Percentiles rank a stretch among this genome's conserved stretches.
Conservation (phyloP, 352 stramenopile species). For the Globisporangium paddicum region DNA sequence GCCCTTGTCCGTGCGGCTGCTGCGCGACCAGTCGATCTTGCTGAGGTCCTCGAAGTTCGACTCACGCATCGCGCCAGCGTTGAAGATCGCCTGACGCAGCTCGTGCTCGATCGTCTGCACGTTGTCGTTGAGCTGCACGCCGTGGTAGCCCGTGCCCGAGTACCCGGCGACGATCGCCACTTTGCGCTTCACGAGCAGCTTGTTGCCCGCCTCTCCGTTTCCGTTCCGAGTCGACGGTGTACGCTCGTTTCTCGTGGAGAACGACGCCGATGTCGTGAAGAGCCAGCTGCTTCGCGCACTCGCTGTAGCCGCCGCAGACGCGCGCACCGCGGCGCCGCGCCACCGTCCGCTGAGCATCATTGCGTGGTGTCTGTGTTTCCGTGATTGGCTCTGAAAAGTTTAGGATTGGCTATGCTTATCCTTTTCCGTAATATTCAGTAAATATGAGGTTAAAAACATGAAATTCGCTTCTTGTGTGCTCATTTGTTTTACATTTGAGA, state of each 20-base stretch:
- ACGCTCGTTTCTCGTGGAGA: neutral
- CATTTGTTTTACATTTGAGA: too few species aligned
- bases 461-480: too few species aligned
- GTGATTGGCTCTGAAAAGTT: too few species aligned
- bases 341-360: constrained; percentile 8
- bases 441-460: too few species aligned
- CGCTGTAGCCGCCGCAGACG: neutral
- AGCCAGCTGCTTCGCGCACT: neutral
- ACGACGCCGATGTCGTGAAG: neutral
- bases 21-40: constrained; percentile 90
- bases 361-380: neutral
- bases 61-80: constrained; percentile 78
- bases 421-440: too few species aligned
- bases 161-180: constrained; percentile 85
- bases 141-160: constrained; percentile 73
- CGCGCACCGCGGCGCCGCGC: neutral
- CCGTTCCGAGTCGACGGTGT: neutral
- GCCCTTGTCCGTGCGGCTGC: constrained; percentile 90
- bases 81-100: constrained; percentile 72
- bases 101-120: constrained; percentile 85
- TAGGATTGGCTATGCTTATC: too few species aligned
- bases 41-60: constrained; percentile 84
- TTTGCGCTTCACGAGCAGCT: constrained; percentile 78
- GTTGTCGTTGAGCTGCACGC: constrained; percentile 74
- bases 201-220: constrained; percentile 7